Evolutionary conservation across 306 rosid genomes (phyloP).

Genomic region (Acmispon strigosus): DNA sequence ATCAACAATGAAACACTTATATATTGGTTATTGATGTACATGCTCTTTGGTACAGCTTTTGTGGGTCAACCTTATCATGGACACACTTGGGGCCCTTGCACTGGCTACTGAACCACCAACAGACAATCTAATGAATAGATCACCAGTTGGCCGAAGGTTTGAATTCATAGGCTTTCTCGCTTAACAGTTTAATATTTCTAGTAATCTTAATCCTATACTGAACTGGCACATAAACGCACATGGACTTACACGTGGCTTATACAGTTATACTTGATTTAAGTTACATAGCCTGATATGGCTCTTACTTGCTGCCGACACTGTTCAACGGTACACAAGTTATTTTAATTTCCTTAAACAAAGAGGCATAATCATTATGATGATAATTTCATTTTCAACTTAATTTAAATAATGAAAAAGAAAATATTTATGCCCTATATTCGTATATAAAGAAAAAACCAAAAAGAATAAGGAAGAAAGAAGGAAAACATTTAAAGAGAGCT

Average conservation of each 20-base stretch:
- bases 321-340: neutral
- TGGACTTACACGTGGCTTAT: neutral
- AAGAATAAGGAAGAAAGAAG: neutral
- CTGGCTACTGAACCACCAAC: constrained; percentile 99
- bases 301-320: neutral
- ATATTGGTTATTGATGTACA: constrained; percentile 11
- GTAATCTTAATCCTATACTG: neutral
- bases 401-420: neutral
- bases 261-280: neutral
- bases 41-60: constrained; percentile 58
- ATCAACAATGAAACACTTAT: neutral
- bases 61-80: constrained; percentile 99
- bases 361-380: neutral
- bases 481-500: neutral
- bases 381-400: neutral
- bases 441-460: neutral
- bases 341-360: neutral
- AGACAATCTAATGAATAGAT: constrained; percentile 73
- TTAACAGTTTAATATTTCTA: neutral
- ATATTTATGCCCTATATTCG: neutral
- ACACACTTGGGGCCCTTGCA: constrained; percentile 97
- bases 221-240: neutral
- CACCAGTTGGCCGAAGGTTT: constrained; percentile 96
- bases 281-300: neutral
- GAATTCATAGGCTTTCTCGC: constrained; percentile 14